Percentiles rank a stretch among this genome's conserved stretches.
Evolutionary conservation across 1,284 basidiomycete species (phyloP).

Genomic region (Fistulina hepatica): DNA sequence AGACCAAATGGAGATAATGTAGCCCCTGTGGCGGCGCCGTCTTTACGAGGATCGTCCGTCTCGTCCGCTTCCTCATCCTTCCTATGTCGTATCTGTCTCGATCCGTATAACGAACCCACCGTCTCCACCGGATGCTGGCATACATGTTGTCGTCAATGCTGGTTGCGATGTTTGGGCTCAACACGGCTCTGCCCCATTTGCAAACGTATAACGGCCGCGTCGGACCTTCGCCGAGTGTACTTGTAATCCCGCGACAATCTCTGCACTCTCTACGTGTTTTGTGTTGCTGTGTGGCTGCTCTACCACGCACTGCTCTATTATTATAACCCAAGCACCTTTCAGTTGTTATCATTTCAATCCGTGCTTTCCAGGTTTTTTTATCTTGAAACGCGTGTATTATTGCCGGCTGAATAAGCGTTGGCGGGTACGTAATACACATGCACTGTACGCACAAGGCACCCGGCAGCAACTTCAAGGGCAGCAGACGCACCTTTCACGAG

Average conservation of each 20-base stretch:
- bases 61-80: conserved; percentile 37
- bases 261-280: no score
- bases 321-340: no score
- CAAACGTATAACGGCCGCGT: conserved; percentile 66
- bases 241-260: conserved; percentile 21
- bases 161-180: conserved; percentile 69
- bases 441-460: no score
- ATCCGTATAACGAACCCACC: conserved; percentile 64
- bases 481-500: no score
- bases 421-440: no score
- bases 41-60: conserved; percentile 34
- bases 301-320: no score
- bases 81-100: conserved; percentile 66
- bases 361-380: no score
- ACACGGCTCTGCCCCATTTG: conserved; percentile 76
- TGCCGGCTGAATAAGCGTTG: no score
- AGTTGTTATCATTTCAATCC: background rate
- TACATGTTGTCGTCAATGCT: conserved; percentile 68
- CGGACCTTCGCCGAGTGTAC: conserved; percentile 62
- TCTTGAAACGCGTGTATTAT: no score
- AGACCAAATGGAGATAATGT: conserved; percentile 35
- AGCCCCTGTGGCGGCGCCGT: conserved; percentile 34
- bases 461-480: no score
- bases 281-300: no score
- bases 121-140: conserved; percentile 81